These are phyloP conservation scores for Yarrowia alimentaria DNA, from an alignment of 805 yeast genomes.

Conservation along the genomic window DNA sequence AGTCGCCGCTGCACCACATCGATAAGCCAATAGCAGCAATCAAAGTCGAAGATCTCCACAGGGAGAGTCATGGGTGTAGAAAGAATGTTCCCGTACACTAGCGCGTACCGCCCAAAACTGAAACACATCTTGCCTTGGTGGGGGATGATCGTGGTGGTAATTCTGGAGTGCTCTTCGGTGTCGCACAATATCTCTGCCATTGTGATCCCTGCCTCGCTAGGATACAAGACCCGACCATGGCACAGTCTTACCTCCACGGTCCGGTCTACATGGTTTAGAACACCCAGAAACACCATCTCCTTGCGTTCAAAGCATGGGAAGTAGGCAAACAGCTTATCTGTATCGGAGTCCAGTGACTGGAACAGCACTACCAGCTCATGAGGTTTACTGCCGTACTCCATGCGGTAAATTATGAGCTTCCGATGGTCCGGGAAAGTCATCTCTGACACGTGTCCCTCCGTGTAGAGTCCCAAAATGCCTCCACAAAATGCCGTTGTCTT, in stretches of 20 bases:
- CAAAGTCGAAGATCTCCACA: conserved; percentile 1
- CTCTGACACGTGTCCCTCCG: background rate
- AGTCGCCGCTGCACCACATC: background rate
- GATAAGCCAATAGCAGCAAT: conserved; percentile 15
- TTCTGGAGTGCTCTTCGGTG: background rate
- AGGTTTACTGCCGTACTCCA: conserved; percentile 2
- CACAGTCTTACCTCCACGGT: conserved; percentile 6
- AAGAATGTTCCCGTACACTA: background rate
- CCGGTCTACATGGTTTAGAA: conserved; percentile 8
- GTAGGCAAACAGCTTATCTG: conserved; percentile 1
- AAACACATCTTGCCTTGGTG: conserved; percentile 11
- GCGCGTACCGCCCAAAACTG: background rate
- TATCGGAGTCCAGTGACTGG: background rate
- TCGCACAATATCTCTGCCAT: background rate
- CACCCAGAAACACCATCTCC: background rate
- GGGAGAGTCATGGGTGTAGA: background rate
- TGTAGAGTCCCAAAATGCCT: background rate
- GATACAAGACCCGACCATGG: conserved; percentile 1
- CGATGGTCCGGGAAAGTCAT: conserved; percentile 1
- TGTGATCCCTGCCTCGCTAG: background rate
- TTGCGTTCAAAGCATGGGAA: conserved; percentile 14
- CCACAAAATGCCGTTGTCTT: no score
- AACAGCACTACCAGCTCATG: conserved; percentile 3
- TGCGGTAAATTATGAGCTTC: background rate
- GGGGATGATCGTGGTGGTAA: background rate